These are phyloP conservation scores for Emydomyces testavorans DNA, from an alignment of 2,329 filamentous ascomycete genomes.

Conservation along the genomic window DNA sequence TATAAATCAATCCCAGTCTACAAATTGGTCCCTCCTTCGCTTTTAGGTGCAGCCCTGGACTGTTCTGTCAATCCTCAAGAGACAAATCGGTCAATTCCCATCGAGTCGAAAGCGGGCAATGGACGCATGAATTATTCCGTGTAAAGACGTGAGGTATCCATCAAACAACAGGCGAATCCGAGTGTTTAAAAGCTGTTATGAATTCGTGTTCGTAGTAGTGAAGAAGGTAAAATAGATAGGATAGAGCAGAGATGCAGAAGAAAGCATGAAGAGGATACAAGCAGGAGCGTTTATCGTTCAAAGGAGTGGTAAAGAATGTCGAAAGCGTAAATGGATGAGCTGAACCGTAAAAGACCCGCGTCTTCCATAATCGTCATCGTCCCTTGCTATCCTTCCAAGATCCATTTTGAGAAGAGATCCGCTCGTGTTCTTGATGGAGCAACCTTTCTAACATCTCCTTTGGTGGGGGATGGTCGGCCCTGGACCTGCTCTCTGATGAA, in stretches of 20 bases:
- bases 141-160: too few species aligned
- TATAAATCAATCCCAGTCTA: conserved; percentile 4
- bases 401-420: conserved; percentile 20
- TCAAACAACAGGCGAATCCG: too few species aligned
- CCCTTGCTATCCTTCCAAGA: conserved; percentile 22
- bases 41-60: neutral
- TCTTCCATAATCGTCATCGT: conserved; percentile 17
- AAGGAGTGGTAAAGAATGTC: conserved; percentile 1
- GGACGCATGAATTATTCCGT: neutral
- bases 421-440: conserved; percentile 27
- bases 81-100: neutral
- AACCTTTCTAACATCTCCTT: conserved; percentile 27
- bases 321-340: neutral
- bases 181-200: too few species aligned
- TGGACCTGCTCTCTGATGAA: conserved; percentile 3
- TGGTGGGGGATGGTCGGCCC: conserved; percentile 15
- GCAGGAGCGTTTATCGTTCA: too few species aligned
- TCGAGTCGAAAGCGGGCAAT: neutral
- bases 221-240: too few species aligned
- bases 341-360: neutral
- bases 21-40: neutral
- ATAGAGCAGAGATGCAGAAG: too few species aligned
- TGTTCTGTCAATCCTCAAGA: neutral
- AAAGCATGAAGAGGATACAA: too few species aligned
- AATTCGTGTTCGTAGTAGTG: too few species aligned